Conservation (phyloP, 768 basidiomycete species). For the Mycena vulgaris region DNA sequence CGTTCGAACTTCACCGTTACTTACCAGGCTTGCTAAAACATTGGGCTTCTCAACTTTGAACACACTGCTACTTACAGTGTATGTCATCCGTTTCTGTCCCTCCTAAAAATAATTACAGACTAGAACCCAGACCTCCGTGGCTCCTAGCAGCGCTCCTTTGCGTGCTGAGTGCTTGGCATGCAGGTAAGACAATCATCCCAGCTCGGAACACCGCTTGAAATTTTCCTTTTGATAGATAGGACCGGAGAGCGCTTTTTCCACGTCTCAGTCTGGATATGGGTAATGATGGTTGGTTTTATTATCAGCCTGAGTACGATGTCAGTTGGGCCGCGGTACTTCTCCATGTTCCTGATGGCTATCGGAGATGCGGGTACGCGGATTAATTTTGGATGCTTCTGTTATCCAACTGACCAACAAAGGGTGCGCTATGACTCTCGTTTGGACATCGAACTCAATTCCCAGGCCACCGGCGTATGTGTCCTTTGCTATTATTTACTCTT, state of each 20-base stretch:
- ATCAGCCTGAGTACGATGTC: constrained; percentile 61
- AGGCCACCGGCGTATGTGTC: constrained; percentile 57
- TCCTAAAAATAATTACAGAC: neutral
- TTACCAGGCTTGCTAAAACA: constrained; percentile 55
- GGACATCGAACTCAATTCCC: constrained; percentile 62
- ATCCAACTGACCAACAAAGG: constrained; percentile 48
- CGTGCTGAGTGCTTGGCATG: constrained; percentile 57
- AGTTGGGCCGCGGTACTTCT: constrained; percentile 59
- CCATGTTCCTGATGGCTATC: constrained; percentile 64
- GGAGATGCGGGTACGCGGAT: constrained; percentile 56
- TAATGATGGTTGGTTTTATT: constrained; percentile 60
- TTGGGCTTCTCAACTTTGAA: constrained; percentile 61
- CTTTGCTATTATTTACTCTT: constrained; percentile 15
- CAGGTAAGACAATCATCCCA: constrained; percentile 48
- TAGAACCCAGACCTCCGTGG: constrained; percentile 60
- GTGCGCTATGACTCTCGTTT: constrained; percentile 58
- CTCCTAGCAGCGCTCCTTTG: constrained; percentile 55
- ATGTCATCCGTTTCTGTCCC: constrained; percentile 27
- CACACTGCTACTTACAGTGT: constrained; percentile 63
- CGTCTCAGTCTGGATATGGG: constrained; percentile 56
- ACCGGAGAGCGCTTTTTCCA: constrained; percentile 67
- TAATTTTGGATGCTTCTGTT: neutral
- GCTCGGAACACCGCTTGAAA: neutral
- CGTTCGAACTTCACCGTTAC: neutral
- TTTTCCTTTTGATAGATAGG: constrained; percentile 46